Evolutionary conservation across 495 filamentous ascomycete species (phyloP), one percentile per base, ranked within the genome.

Genomic region (Lentithecium fluviatile): DNA sequence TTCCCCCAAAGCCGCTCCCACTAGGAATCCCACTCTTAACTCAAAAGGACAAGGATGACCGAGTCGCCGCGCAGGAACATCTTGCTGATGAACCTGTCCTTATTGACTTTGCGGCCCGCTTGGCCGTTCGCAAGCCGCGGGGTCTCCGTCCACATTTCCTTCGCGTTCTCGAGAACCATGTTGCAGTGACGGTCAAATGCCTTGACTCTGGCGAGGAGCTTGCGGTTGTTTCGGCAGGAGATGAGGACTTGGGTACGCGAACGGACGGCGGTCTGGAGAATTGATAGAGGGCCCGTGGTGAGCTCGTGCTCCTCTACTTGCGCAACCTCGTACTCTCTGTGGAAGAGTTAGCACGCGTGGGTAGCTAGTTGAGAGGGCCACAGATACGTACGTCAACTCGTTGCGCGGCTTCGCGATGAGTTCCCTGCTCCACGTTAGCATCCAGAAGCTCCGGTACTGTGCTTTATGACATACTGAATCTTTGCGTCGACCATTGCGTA

Each of bases 101-200:
- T 97, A 77, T 98, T 97, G 37, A 96, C 88, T 32, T 90, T 88
- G 73, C 87, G 84, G 52, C 93, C 90, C 77, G 91, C 92, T 78
- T 89, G 88, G 24, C 90, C 90, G 40, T 79, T 82, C 13, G 82
- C 78, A 23, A 82, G 73, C 64, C 89, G 83, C 36, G 94, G 92
- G 54, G 86, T 91, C 78, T 98, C 94, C 5, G 91, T 96, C 94
- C 94, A 98, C 91, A 98, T 97, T 80, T 98, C 94, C 80, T 97
- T 98, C 36, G 93, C 90, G 66, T 95, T 95, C 82, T 96, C 91
- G 34, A 95, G 77, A n/a, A 96, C 88, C 91, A 95, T 95, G 77
- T 95, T 95, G 79, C 90, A 92, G 78, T 97, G 95, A 65, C 94
- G 84, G 75, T 97, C 92, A 73, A 91, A 92, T 11, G 88, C 88